Percentiles rank a stretch among this genome's conserved stretches.
Evolutionary conservation across 768 basidiomycete genomes (phyloP).

Genomic region (Tephrocybe sp.): DNA sequence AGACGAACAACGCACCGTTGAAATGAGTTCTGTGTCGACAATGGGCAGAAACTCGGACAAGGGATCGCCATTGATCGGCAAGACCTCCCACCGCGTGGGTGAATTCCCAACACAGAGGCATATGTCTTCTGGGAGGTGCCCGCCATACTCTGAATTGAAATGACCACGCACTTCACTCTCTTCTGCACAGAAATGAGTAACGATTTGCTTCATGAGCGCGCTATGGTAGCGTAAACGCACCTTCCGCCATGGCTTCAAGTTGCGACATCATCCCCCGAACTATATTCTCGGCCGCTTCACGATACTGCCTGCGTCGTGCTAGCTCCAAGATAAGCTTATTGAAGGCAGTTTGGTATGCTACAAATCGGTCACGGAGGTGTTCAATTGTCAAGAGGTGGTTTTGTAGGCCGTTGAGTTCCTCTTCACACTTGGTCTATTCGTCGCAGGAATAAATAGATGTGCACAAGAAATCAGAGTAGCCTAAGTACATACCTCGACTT

Average conservation of each 20-base stretch:
- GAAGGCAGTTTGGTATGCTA: slow-evolving; percentile 72
- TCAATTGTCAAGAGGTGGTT: slow-evolving; percentile 62
- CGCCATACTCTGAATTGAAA: slow-evolving; percentile 75
- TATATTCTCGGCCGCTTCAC: slow-evolving; percentile 63
- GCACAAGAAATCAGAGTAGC: not conserved
- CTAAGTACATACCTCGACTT: slow-evolving; percentile 54
- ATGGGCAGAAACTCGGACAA: slow-evolving; percentile 57
- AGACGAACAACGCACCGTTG: slow-evolving; percentile 34
- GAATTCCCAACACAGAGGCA: slow-evolving; percentile 75
- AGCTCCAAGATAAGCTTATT: slow-evolving; percentile 75
- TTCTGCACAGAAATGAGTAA: slow-evolving; percentile 45
- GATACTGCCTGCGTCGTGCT: slow-evolving; percentile 63
- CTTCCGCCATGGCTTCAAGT: slow-evolving; percentile 64
- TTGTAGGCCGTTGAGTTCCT: slow-evolving; percentile 55
- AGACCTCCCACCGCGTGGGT: slow-evolving; percentile 72
- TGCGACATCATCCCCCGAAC: slow-evolving; percentile 66
- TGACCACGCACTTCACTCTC: slow-evolving; percentile 62
- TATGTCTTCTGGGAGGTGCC: slow-evolving; percentile 75
- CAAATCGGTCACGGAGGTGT: slow-evolving; percentile 64
- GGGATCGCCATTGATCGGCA: slow-evolving; percentile 54
- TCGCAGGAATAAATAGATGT: not conserved
- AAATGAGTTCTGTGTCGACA: slow-evolving; percentile 58
- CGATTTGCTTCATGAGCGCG: too few species aligned
- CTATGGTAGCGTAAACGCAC: slow-evolving; percentile 34
- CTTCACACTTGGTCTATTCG: slow-evolving; percentile 52